These are phyloP conservation scores for Wickerhamomyces strasburgensis DNA, from an alignment of 805 yeast species.

Conservation along the genomic window DNA sequence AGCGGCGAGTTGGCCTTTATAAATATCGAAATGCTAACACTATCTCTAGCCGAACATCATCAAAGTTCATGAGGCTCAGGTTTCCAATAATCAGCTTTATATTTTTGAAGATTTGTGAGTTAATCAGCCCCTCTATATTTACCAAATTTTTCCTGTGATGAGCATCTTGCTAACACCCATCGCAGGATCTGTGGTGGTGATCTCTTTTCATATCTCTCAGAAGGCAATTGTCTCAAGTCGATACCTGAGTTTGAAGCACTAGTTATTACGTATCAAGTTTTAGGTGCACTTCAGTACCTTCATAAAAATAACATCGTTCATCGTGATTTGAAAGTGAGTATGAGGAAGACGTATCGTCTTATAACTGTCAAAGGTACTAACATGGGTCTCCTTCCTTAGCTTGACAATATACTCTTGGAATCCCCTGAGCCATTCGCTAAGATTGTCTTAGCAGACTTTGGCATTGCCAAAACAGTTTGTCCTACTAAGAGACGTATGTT, in stretches of 20 bases:
- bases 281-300: slow-evolving; percentile 55
- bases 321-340: slow-evolving; percentile 87
- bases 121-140: background rate
- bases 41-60: slow-evolving; percentile 41
- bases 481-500: slow-evolving; percentile 35
- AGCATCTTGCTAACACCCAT: background rate
- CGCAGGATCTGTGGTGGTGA: slow-evolving; percentile 49
- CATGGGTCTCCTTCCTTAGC: slow-evolving; percentile 26
- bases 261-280: slow-evolving; percentile 49
- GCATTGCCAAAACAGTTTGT: slow-evolving; percentile 39
- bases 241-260: slow-evolving; percentile 52
- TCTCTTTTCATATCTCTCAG: slow-evolving; percentile 47
- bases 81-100: slow-evolving; percentile 29
- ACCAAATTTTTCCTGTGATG: too few relatives aligned
- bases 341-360: slow-evolving; percentile 22
- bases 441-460: slow-evolving; percentile 65
- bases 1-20: background rate
- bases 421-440: slow-evolving; percentile 48
- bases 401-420: slow-evolving; percentile 58
- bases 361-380: background rate
- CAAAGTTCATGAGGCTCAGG: slow-evolving; percentile 34
- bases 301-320: slow-evolving; percentile 72
- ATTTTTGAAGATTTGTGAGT: slow-evolving; percentile 41
- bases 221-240: slow-evolving; percentile 34
- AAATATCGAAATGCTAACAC: slow-evolving; percentile 4